Evolutionary conservation across 441 rosid genomes (phyloP).

Genomic region (Capsella rubella): DNA sequence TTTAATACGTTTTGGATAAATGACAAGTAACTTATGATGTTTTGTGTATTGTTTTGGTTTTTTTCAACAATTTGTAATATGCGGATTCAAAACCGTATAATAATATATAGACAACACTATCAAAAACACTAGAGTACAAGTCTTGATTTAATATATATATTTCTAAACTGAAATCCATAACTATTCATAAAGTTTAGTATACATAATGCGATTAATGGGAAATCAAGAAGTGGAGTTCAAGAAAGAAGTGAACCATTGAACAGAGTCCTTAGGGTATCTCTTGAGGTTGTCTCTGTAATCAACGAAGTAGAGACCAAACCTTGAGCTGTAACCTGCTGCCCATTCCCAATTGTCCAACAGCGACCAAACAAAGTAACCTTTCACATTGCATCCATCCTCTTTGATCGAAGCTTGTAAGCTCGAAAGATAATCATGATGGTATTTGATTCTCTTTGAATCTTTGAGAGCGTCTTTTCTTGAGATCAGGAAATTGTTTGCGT

Average conservation of each 20-base stretch:
- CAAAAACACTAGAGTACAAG: background rate
- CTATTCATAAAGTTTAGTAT: background rate
- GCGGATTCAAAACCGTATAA: background rate
- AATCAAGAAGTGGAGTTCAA: conserved; percentile 50
- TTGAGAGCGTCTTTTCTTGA: conserved; percentile 66
- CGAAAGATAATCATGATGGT: conserved; percentile 80
- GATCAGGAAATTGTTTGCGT: conserved; percentile 53
- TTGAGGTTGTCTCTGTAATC: conserved; percentile 82
- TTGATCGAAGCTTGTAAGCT: conserved; percentile 80
- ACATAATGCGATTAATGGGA: background rate
- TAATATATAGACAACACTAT: background rate
- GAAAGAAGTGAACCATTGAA: conserved; percentile 90
- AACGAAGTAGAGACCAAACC: conserved; percentile 92
- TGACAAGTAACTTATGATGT: background rate
- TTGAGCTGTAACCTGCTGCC: conserved; percentile 84
- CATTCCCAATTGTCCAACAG: conserved; percentile 97
- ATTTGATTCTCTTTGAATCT: conserved; percentile 83
- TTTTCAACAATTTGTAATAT: background rate
- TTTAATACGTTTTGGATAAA: too few species aligned
- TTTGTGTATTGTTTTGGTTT: background rate
- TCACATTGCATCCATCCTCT: conserved; percentile 96
- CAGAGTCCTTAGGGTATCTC: conserved; percentile 94
- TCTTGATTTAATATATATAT: background rate
- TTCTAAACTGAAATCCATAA: conserved; percentile 8
- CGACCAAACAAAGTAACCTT: conserved; percentile 96